Evolutionary conservation across 139 green algal genomes (phyloP).

Genomic region (Chlamydomonas schloesseri): DNA sequence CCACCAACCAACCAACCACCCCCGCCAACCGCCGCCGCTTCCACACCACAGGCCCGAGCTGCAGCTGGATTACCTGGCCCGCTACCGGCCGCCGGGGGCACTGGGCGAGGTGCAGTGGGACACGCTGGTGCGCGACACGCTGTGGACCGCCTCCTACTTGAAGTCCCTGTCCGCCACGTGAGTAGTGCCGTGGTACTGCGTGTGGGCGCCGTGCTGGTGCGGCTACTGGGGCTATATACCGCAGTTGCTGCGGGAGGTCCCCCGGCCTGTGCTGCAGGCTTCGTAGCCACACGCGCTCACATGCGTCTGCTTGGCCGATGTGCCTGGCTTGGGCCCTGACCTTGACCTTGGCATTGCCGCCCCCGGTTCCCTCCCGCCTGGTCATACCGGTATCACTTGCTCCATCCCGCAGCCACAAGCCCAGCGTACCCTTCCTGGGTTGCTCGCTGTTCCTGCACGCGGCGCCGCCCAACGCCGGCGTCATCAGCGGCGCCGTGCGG

Average conservation of each 20-base stretch:
- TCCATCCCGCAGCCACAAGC: slow-evolving; percentile 41
- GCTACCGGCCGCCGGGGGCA: slow-evolving; percentile 49
- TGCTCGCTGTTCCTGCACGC: slow-evolving; percentile 63
- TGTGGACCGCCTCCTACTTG: slow-evolving; percentile 65
- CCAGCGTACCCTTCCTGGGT: slow-evolving; percentile 57
- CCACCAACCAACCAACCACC: no score
- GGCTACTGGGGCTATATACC: no score
- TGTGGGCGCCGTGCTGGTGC: no score
- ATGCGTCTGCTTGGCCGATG: no score
- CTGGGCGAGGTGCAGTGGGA: slow-evolving; percentile 51
- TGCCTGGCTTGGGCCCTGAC: no score
- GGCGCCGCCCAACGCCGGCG: slow-evolving; percentile 19
- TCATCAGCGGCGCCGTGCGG: slow-evolving; percentile 16
- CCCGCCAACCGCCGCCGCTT: not conserved
- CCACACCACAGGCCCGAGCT: slow-evolving; percentile 49
- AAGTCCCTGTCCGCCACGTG: slow-evolving; percentile 59
- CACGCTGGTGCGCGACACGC: slow-evolving; percentile 13
- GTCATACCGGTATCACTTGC: no score
- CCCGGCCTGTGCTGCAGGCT: no score
- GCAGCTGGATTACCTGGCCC: slow-evolving; percentile 77
- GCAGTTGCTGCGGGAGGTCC: no score
- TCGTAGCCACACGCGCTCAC: no score
- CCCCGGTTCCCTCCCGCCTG: no score
- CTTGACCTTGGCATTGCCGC: no score
- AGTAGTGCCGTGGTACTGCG: no score